These are phyloP conservation scores for Batrachochytrium dendrobatidis DNA, from an alignment of 371 early-diverging fungal species.

Conservation along the genomic window DNA sequence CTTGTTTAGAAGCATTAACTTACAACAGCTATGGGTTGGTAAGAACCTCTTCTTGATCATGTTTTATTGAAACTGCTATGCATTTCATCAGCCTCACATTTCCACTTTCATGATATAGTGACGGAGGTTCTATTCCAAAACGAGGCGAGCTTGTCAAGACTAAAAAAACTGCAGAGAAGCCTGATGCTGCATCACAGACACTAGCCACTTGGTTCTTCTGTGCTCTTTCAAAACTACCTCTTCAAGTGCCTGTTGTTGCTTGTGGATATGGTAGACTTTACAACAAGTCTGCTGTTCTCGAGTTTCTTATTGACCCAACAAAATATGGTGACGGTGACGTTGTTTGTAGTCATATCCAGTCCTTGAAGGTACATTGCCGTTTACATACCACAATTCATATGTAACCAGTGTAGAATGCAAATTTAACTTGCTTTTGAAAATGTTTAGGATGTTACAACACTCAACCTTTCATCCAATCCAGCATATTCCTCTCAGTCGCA, in stretches of 20 bases:
- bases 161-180: slow-evolving; percentile 64
- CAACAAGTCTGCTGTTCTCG: slow-evolving; percentile 83
- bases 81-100: not conserved
- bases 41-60: too few relatives aligned
- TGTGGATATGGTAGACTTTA: slow-evolving; percentile 82
- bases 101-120: slow-evolving; percentile 39
- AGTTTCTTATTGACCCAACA: slow-evolving; percentile 67
- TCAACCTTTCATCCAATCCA: slow-evolving; percentile 70
- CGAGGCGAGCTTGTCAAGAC: slow-evolving; percentile 89
- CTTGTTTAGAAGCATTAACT: too few relatives aligned
- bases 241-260: slow-evolving; percentile 72
- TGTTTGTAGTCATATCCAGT: slow-evolving; percentile 70
- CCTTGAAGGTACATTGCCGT: slow-evolving; percentile 22
- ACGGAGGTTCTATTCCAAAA: slow-evolving; percentile 93
- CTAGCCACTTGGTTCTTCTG: slow-evolving; percentile 72
- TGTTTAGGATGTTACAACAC: slow-evolving; percentile 69
- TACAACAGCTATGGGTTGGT: too few relatives aligned
- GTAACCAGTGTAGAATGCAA: not conserved
- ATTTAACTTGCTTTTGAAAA: not conserved
- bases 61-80: too few relatives aligned
- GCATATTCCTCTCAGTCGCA: slow-evolving; percentile 32
- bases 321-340: slow-evolving; percentile 73
- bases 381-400: not conserved
- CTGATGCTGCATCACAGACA: slow-evolving; percentile 64
- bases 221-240: slow-evolving; percentile 77